These are phyloP conservation scores for Xerocomellus chrysenteron DNA, from an alignment of 768 basidiomycete genomes.

Conservation along the genomic window DNA sequence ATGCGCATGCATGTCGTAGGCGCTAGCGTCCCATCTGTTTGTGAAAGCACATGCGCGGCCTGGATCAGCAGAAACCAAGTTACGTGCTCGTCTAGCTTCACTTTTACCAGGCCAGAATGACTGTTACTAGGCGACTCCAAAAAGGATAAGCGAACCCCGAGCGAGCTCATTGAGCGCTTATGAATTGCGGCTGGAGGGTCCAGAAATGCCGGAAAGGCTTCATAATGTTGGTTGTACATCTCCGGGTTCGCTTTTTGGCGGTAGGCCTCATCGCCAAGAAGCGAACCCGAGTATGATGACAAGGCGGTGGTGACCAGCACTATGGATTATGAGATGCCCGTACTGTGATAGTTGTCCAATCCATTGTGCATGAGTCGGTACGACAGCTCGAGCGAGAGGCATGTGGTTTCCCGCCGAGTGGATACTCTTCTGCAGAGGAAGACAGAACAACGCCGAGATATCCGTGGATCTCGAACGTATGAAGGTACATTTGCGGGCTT, in stretches of 20 bases:
- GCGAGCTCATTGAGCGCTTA: too few species aligned
- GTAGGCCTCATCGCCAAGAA: background rate
- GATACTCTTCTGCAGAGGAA: background rate
- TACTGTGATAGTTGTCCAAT: background rate
- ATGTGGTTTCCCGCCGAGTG: background rate
- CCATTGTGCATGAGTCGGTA: background rate
- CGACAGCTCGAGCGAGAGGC: background rate
- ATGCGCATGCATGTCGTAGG: background rate
- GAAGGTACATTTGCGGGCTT: background rate
- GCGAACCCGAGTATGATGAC: background rate
- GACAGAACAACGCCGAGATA: background rate
- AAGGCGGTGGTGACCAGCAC: background rate
- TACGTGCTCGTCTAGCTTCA: too few species aligned
- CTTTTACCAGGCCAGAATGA: too few species aligned
- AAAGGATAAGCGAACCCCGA: background rate
- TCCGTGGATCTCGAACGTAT: background rate
- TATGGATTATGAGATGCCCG: background rate
- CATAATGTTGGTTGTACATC: background rate
- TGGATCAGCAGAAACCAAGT: too few species aligned
- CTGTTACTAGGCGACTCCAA: too few species aligned
- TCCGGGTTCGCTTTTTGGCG: too few species aligned
- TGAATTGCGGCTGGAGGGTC: background rate
- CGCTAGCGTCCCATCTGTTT: background rate
- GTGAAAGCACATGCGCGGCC: background rate
- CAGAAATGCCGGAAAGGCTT: background rate